Evolutionary conservation across 768 basidiomycete genomes (phyloP).

Genomic region (Dendrothele bispora): DNA sequence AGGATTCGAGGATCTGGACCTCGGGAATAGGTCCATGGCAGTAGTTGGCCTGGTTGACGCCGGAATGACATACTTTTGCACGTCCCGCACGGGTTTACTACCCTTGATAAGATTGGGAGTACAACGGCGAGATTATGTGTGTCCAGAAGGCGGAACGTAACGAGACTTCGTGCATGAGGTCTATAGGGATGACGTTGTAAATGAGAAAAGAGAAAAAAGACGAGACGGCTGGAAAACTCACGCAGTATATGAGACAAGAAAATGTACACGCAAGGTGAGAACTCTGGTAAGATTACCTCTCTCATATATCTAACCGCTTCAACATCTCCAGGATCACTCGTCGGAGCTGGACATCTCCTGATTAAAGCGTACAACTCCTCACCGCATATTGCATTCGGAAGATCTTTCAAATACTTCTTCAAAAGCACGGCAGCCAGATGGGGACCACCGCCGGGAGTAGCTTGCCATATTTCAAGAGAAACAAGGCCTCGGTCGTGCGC

Average conservation of each 20-base stretch:
- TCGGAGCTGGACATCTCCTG: constrained; percentile 62
- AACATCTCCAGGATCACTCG: constrained; percentile 54
- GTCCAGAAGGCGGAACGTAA: constrained; percentile 66
- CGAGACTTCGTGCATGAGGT: constrained; percentile 79
- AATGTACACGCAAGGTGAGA: constrained; percentile 73
- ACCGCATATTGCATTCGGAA: constrained; percentile 78
- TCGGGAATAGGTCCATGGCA: too few species aligned
- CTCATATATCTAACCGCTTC: constrained; percentile 64
- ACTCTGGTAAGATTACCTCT: constrained; percentile 61
- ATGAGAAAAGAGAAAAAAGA: not conserved
- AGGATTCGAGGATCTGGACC: too few species aligned
- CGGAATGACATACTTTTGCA: constrained; percentile 69
- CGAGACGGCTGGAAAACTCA: constrained; percentile 32
- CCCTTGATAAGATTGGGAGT: constrained; percentile 80
- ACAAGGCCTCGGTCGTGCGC: constrained; percentile 88
- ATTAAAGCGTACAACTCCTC: constrained; percentile 67
- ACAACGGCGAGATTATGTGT: constrained; percentile 82
- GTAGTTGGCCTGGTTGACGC: too few species aligned
- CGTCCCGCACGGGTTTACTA: constrained; percentile 66
- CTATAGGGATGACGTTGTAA: constrained; percentile 36
- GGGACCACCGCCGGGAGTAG: too few species aligned
- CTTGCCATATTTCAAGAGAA: constrained; percentile 71
- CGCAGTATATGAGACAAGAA: constrained; percentile 69
- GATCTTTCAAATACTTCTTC: constrained; percentile 82
- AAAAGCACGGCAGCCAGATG: constrained; percentile 82